Evolutionary conservation across 1,284 basidiomycete genomes (phyloP).

Genomic region (Pseudozyma flocculosa): DNA sequence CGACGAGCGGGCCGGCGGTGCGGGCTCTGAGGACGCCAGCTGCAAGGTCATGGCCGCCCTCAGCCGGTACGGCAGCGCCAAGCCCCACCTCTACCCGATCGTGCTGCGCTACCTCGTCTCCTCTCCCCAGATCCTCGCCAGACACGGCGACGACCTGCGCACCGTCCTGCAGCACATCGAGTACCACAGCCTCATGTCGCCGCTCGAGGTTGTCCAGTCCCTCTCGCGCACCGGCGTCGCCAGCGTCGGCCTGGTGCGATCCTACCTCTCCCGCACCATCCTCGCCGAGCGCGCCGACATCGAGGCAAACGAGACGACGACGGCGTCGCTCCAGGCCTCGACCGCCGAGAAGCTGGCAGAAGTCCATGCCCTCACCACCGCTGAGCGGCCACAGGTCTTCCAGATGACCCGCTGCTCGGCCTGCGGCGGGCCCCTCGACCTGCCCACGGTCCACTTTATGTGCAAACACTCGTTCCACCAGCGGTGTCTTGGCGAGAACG

Average conservation of each 20-base stretch:
- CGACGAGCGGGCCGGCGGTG: constrained; percentile 40
- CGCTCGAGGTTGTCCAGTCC: constrained; percentile 82
- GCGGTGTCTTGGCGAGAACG: constrained; percentile 43
- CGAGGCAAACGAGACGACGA: constrained; percentile 76
- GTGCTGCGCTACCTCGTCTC: constrained; percentile 88
- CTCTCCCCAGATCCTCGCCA: constrained; percentile 64
- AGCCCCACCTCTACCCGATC: constrained; percentile 78
- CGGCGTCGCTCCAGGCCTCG: constrained; percentile 80
- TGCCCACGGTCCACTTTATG: constrained; percentile 95
- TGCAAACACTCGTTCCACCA: constrained; percentile 97
- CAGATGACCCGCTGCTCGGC: constrained; percentile 87
- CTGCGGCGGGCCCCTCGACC: constrained; percentile 82
- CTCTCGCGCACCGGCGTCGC: constrained; percentile 82
- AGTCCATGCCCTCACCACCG: constrained; percentile 75
- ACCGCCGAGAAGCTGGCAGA: constrained; percentile 78
- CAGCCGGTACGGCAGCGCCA: constrained; percentile 70
- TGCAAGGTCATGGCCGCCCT: constrained; percentile 73
- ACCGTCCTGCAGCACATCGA: constrained; percentile 73
- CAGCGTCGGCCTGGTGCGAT: constrained; percentile 83
- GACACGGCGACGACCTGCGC: constrained; percentile 71
- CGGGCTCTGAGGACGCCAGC: constrained; percentile 60
- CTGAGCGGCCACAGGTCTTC: constrained; percentile 78
- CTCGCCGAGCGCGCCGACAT: constrained; percentile 74
- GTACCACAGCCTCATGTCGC: constrained; percentile 76
- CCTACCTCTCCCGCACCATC: constrained; percentile 80